Percentiles rank a stretch among this genome's conserved stretches.
phyloP scores from a whole-genome alignment of 495 filamentous ascomycete genomes.

The Podospora comata region DNA sequence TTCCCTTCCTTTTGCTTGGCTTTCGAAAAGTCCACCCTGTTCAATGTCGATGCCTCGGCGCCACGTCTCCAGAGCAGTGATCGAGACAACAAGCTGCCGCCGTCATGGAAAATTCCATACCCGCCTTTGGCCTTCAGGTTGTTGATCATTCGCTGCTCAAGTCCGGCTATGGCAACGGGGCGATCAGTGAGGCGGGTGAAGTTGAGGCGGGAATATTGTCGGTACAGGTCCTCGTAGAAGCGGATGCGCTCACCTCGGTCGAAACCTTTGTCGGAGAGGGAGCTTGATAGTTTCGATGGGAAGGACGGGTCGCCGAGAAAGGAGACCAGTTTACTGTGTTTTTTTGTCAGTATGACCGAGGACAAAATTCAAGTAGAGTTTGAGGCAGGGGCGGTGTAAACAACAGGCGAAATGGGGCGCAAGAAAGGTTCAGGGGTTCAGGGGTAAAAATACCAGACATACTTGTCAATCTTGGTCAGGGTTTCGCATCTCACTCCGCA shows the following conservation, averaged over 20 bases:
- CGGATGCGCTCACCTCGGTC: conserved; percentile 24
- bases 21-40: not conserved
- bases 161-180: conserved; percentile 31
- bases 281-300: conserved; percentile 21
- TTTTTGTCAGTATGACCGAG: not conserved
- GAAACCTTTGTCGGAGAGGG: not conserved
- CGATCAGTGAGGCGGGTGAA: conserved; percentile 29
- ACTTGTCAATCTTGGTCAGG: conserved; percentile 34
- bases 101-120: conserved; percentile 28
- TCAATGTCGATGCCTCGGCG: not conserved
- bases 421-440: not conserved
- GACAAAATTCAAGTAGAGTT: not conserved
- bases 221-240: conserved; percentile 32
- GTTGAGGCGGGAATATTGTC: conserved; percentile 32
- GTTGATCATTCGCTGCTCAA: conserved; percentile 30
- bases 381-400: not conserved
- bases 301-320: conserved; percentile 41
- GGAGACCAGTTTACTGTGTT: conserved; percentile 26
- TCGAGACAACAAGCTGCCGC: conserved; percentile 17
- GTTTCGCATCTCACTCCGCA: conserved; percentile 40
- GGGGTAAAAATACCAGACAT: conserved; percentile 2
- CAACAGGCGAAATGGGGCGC: too few relatives aligned
- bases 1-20: not conserved
- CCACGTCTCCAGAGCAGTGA: conserved; percentile 26
- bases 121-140: conserved; percentile 24